Base-by-base conservation (phyloP, 805 yeast genomes). In the Yamadazyma phyllophila region DNA sequence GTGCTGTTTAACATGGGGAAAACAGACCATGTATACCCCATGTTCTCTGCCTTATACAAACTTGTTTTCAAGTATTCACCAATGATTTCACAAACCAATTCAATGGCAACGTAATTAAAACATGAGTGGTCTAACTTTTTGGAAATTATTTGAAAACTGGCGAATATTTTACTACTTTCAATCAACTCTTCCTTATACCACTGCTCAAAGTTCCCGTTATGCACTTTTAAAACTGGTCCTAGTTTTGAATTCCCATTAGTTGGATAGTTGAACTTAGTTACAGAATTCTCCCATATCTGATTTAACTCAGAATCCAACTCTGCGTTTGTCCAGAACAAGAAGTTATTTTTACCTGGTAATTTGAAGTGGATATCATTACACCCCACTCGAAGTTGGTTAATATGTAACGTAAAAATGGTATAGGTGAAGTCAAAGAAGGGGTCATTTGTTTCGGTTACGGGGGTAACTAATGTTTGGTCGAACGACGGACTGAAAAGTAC, bases 21-120 rank as follows among this genome's bases (percentile, higher is more conserved):
- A 0, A 85, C 49, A 14, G 78, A 81, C 78, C 85, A 85, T 0
- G 76, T 58, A 54, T 73, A 82, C 1, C 82, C 81, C 8, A 82
- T 47, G n/a, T 71, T 57, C 45, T 81, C 78, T 1, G 82, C 72
- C 1, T 78, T 75, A 55, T 84, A 85, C 1, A 85, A 53, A 4
- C 50, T 48, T 4, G 65, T 58, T 17, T 72, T 60, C 0, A 84
- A 54, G 11, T 60, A 57, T 1, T 59, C 54, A 17, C 73, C 78
- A 3, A 82, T 50, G 2, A 81, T 43, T 40, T 78, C 81, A 8
- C 74, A 67, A 2, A 84, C 47, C 4, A 85, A 57, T 50, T 85
- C 90, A 10, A 78, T 51, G n/a, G 69, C 65, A 50, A 81, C 73
- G 2, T 78, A 68, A 39, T 63, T 65, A 8, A 45, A 38, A 0